Evolutionary conservation across 2,329 filamentous ascomycete species (phyloP), one percentile per base, ranked within the genome.

Genomic region (Cytospora schulzeri): DNA sequence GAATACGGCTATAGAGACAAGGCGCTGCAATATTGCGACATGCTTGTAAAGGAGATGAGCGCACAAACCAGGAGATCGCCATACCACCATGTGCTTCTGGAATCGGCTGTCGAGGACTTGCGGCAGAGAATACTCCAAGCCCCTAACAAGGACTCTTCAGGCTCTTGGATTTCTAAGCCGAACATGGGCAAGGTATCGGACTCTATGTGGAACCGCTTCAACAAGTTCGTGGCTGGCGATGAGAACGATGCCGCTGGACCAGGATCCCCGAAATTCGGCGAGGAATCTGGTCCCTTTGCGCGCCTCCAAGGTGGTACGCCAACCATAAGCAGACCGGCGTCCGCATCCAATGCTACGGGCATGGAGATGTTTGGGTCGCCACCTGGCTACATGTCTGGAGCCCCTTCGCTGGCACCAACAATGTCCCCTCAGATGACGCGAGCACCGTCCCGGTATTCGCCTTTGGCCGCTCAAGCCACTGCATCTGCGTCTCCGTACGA

Each of bases 161-260:
- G 87, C 24, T 94, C 93, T 2, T 97, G 94, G 92, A 95, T 99
- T 60, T 90, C 92, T 1, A 97, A 95, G 76, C 93, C 94, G 8
- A 97, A 88, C 75, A 96, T 98, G 85, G 93, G 96, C 76, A 97
- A 96, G 77, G 92, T 98, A 0, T 95, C 93, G 2, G 93, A 91
- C 67, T 92, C 91, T 38, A 87, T 98, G 74, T 93, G 92, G 85
- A 93, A 88, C 68, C 92, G 91, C 65, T 97, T 99, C 78, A 98
- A 93, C 78, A 97, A 93, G 72, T 99, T 99, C 73, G 93, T 99
- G 66, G 88, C 91, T 59, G 96, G 95, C 17, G 94, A 97, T 66
- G 94, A 98, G 62, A 86, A 86, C 60, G 90, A 92, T 59, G 81
- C 82, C 38, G 81, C 81, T 12, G 86, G 85, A 0, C 83, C 83